Base-by-base conservation (phyloP, 257 asterid genomes). In the Lavandula angustifolia region DNA sequence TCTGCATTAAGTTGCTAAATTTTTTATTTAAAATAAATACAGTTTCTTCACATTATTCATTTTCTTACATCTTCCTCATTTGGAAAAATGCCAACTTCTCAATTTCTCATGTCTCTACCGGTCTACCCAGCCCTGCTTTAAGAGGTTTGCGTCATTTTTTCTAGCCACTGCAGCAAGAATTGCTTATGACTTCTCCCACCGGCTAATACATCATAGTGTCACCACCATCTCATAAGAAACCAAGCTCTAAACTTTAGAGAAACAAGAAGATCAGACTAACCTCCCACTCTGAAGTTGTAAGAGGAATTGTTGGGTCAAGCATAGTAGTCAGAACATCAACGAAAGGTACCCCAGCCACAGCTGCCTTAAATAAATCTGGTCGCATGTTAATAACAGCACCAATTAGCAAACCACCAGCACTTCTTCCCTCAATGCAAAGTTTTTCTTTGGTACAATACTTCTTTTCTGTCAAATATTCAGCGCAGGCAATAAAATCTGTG, bases 251-350 rank as follows among this genome's bases (percentile, higher is more conserved):
- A 31, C 38, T 52, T 10, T 52, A 9, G 17, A 52, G 38, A 29
- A 52, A 27, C 61, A 57, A 3, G 18, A 44, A 62, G 44, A 57
- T 60, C 55, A 74, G 68, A 68, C 89, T 74, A 40, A 89, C 99
- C 99, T 87, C 95, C 99, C 99, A 92, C 77, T 92, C 99, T 41
- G 97, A 85, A 59, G 97, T 92, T 62, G 99, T 92, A 41, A 92
- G 92, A 73, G 99, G 99, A 75, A 92, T 89, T 68, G 95, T 84
- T 49, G 96, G 97, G 81, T 89, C 99, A 53, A 92, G 97, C 96
- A 92, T 92, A 35, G 99, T 92, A 34, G 99, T 92, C 73, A 92
- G 66, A 58, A 78, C 94, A 82, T 92, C 99, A 57, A 92, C 86
- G 76, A 92, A 89, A 75, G 99, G 97, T 31, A 92, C 99, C 73